phyloP scores from a whole-genome alignment of 1,284 basidiomycete species.

The Crucibulum cyathiforme region DNA sequence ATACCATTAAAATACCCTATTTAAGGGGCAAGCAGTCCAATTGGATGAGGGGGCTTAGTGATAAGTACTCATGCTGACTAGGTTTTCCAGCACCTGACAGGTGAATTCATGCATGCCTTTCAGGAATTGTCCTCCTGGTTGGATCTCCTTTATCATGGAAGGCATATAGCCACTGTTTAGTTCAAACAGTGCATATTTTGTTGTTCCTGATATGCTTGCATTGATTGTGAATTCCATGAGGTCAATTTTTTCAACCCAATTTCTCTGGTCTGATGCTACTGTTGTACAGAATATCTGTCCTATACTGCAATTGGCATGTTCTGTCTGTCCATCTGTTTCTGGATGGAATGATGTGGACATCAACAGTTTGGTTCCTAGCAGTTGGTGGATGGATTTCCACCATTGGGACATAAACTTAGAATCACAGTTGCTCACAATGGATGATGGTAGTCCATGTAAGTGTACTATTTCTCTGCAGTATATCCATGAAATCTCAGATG shows the following conservation, averaged over 20 bases:
- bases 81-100: too few relatives aligned
- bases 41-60: too few relatives aligned
- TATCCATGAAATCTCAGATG: conserved; percentile 36
- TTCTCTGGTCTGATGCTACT: background rate
- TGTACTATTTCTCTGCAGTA: conserved; percentile 8
- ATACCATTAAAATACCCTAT: too few relatives aligned
- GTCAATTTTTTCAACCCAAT: background rate
- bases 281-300: conserved; percentile 28
- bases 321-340: conserved; percentile 44
- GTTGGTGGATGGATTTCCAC: conserved; percentile 36
- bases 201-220: background rate
- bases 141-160: background rate
- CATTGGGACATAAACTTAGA: conserved; percentile 41
- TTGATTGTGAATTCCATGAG: background rate
- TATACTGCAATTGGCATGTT: conserved; percentile 25
- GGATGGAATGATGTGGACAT: conserved; percentile 53
- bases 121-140: too few relatives aligned
- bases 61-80: too few relatives aligned
- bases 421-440: conserved; percentile 39
- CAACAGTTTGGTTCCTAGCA: conserved; percentile 38
- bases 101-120: too few relatives aligned
- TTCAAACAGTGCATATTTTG: background rate
- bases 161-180: background rate
- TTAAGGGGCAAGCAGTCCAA: too few relatives aligned
- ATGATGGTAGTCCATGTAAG: conserved; percentile 40